Conservation (phyloP, 73 alveolate genomes). For the Urostyla sp. region DNA sequence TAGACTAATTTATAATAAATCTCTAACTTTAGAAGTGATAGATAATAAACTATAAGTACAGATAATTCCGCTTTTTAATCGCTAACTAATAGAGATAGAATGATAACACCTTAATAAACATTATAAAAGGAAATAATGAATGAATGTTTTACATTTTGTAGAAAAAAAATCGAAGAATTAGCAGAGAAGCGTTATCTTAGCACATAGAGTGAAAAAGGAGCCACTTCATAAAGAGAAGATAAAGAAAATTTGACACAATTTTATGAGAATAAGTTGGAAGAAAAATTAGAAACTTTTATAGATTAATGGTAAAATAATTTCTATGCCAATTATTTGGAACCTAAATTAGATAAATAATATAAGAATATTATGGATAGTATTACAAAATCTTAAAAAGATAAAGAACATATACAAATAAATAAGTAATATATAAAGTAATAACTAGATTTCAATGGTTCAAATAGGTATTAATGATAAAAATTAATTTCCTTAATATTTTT, state of each 20-base stretch:
- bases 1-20: neutral
- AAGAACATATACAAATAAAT: no score
- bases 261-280: neutral
- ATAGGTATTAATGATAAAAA: no score
- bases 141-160: constrained; percentile 34
- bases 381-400: no score
- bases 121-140: constrained; percentile 23
- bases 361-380: no score
- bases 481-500: no score
- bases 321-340: constrained; percentile 19
- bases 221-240: neutral
- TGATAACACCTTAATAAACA: neutral
- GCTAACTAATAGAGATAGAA: neutral
- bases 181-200: constrained; percentile 5
- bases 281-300: neutral
- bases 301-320: constrained; percentile 34
- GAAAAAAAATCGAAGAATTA: neutral
- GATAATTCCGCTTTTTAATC: constrained; percentile 2
- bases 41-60: neutral
- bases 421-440: no score
- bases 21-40: constrained; percentile 21
- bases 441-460: no score
- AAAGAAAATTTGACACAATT: neutral
- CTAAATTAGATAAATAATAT: neutral
- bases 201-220: neutral